Conservation (phyloP, 305 asterid genomes). For the Nicotiana rustica region DNA sequence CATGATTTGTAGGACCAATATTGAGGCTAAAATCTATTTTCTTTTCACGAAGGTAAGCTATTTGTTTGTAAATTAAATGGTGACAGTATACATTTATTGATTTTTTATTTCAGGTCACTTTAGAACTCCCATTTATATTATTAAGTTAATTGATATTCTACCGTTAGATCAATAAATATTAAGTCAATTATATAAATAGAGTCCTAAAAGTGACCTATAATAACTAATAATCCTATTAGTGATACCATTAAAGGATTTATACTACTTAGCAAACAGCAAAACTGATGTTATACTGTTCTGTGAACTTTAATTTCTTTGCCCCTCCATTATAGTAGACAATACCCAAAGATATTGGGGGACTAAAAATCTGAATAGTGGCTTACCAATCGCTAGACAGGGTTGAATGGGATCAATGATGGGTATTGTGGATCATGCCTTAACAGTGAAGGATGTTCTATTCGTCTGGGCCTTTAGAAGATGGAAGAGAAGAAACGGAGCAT, state of each 20-base stretch:
- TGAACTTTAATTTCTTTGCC: background rate
- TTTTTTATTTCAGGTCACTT: too few relatives aligned
- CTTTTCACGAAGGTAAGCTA: too few relatives aligned
- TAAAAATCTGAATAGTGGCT: background rate
- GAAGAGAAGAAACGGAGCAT: slow-evolving; percentile 1
- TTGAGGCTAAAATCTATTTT: too few relatives aligned
- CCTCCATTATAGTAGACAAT: slow-evolving; percentile 2
- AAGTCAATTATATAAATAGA: too few relatives aligned
- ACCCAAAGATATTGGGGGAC: slow-evolving; percentile 11
- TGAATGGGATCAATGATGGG: slow-evolving; percentile 27
- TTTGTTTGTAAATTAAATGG: too few relatives aligned
- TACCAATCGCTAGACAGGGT: slow-evolving; percentile 10
- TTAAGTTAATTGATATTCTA: background rate
- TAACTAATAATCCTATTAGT: slow-evolving; percentile 16
- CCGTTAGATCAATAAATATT: background rate
- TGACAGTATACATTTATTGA: too few relatives aligned
- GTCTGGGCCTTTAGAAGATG: slow-evolving; percentile 1
- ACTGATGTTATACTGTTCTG: background rate
- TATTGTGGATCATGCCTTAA: background rate
- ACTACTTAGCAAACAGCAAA: slow-evolving; percentile 18
- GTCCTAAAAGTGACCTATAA: background rate
- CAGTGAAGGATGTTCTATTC: slow-evolving; percentile 18
- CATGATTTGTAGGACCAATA: too few relatives aligned
- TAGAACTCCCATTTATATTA: too few relatives aligned
- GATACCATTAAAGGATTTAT: slow-evolving; percentile 1